These are phyloP conservation scores for Chaetomiaceae sp. DNA, from an alignment of 2,329 filamentous ascomycete genomes.

Conservation along the genomic window DNA sequence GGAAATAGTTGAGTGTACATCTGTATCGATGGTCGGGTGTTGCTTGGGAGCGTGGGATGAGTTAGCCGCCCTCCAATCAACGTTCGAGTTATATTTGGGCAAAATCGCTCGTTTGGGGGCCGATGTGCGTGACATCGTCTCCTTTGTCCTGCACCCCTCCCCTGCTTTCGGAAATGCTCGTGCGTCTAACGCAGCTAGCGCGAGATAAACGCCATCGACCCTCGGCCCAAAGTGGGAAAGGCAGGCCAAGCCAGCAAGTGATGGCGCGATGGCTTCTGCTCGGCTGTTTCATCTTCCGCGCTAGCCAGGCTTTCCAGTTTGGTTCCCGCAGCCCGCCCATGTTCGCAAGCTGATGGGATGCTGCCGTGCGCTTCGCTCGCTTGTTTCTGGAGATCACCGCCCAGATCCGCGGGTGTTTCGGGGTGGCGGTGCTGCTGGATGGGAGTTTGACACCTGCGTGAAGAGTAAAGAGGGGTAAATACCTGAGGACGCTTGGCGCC, in stretches of 20 bases:
- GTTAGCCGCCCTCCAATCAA: constrained; percentile 15
- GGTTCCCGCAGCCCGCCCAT: constrained; percentile 8
- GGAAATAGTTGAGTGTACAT: too few species aligned
- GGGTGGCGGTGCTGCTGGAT: constrained; percentile 9
- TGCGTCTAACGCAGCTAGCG: not conserved
- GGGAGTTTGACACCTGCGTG: not conserved
- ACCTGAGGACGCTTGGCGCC: not conserved
- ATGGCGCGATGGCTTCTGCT: constrained; percentile 12
- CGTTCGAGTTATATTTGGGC: constrained; percentile 12
- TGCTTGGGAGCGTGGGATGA: not conserved
- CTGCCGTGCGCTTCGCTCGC: constrained; percentile 12
- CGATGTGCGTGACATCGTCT: not conserved
- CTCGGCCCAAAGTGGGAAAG: not conserved
- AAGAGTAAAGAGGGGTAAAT: constrained; percentile 10
- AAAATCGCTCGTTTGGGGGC: constrained; percentile 10
- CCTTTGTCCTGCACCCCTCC: not conserved
- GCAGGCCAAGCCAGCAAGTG: not conserved
- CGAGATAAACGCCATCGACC: constrained; percentile 5
- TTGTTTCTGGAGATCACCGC: constrained; percentile 2
- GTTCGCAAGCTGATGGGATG: not conserved
- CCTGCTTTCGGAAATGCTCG: not conserved
- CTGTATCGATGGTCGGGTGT: too few species aligned
- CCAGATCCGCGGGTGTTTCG: not conserved
- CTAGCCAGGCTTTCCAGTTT: not conserved
- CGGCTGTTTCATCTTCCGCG: constrained; percentile 15